Percentiles rank a stretch among this genome's conserved stretches.
These are phyloP conservation scores for Coemansia sp. DNA, from an alignment of 192 early-diverging fungal species.

Conservation along the genomic window DNA sequence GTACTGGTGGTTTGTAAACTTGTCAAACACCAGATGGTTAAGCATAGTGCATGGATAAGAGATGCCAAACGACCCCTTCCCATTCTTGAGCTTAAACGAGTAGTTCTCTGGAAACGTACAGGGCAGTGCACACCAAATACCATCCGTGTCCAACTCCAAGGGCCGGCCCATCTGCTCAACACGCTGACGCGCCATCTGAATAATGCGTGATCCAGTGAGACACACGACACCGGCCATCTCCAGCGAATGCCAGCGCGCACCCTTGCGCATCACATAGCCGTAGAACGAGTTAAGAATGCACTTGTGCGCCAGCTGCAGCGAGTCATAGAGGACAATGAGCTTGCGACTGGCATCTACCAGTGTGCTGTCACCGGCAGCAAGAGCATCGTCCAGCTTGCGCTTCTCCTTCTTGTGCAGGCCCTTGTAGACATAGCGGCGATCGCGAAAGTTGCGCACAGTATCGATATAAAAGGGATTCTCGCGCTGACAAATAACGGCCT, in stretches of 20 bases:
- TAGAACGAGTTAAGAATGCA: slow-evolving; percentile 95
- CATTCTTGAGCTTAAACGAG: slow-evolving; percentile 71
- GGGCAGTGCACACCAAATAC: slow-evolving; percentile 98
- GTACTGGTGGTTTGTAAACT: slow-evolving; percentile 98
- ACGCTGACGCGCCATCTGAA: slow-evolving; percentile 90
- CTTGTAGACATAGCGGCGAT: slow-evolving; percentile 98
- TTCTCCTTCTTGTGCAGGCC: slow-evolving; percentile 90
- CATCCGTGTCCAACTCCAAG: slow-evolving; percentile 97
- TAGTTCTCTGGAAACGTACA: slow-evolving; percentile 91
- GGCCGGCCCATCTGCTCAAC: slow-evolving; percentile 93
- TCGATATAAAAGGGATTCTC: slow-evolving; percentile 99
- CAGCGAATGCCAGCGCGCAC: slow-evolving; percentile 96
- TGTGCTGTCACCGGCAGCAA: slow-evolving; percentile 57
- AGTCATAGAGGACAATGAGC: slow-evolving; percentile 94
- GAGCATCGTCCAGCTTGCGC: slow-evolving; percentile 72
- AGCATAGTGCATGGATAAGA: slow-evolving; percentile 98
- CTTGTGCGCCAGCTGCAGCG: slow-evolving; percentile 97
- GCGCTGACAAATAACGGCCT: slow-evolving; percentile 93
- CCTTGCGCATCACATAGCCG: slow-evolving; percentile 99
- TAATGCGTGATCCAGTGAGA: slow-evolving; percentile 92
- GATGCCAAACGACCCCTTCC: slow-evolving; percentile 74
- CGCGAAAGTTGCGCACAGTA: slow-evolving; percentile 93
- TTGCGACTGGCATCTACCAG: slow-evolving; percentile 81
- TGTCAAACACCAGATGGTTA: slow-evolving; percentile 92
- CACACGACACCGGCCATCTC: slow-evolving; percentile 99